Evolutionary conservation across 306 rosid species (phyloP).

Genomic region (Delonix regia): DNA sequence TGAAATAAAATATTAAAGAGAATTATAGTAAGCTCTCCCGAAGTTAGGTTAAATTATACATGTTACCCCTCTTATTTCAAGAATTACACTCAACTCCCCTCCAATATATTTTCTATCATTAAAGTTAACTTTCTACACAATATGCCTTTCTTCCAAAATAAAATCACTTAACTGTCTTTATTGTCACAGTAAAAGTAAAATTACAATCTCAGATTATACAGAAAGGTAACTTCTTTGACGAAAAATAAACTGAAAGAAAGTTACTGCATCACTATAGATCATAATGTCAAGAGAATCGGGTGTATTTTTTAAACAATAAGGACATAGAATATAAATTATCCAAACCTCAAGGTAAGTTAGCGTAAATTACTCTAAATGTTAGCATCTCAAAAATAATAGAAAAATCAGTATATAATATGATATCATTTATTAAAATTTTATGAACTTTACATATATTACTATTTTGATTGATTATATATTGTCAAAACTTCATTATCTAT

Average conservation of each 20-base stretch:
- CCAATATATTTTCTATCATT: too few species aligned
- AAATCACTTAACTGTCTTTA: too few species aligned
- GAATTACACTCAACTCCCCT: too few species aligned
- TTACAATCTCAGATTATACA: neutral
- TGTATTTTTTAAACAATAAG: neutral
- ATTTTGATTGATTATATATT: neutral
- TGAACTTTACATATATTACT: neutral
- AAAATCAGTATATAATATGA: neutral
- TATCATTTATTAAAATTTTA: too few species aligned
- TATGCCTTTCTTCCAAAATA: too few species aligned
- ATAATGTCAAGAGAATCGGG: neutral
- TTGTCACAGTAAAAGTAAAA: neutral
- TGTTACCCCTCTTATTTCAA: too few species aligned
- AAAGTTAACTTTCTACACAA: too few species aligned
- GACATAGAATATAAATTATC: neutral
- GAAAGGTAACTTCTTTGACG: neutral
- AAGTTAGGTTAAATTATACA: too few species aligned
- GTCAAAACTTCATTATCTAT: neutral
- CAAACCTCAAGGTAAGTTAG: neutral
- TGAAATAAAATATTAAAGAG: too few species aligned
- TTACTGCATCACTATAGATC: too few species aligned
- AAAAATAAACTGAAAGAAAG: neutral
- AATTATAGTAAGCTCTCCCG: too few species aligned
- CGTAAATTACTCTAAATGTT: neutral
- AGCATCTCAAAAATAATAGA: neutral